Base-by-base conservation (phyloP, 805 yeast species). In the Lachancea nothofagi region DNA sequence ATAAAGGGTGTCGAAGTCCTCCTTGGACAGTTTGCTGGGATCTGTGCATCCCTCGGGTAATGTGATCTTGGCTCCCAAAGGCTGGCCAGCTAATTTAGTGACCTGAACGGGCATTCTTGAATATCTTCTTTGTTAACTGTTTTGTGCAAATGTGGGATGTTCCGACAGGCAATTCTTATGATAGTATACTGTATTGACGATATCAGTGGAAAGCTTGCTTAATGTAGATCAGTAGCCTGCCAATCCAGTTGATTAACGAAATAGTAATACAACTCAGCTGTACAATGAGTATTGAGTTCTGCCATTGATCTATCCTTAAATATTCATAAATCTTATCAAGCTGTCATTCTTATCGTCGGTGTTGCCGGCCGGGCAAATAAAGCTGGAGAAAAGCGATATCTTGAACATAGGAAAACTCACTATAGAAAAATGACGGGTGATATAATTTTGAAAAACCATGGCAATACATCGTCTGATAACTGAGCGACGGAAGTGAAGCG, bases 31-130 rank as follows among this genome's bases (percentile, higher is more conserved):
- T 40, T 71, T 57, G 3, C 84, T 70, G 12, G 95, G 95, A 62
- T 86, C 95, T 40, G 75, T 78, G 44, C 83, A 73, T 48, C 82
- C 81, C 3, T 59, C 57, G 25, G 96, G 96, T 29, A 86, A 63
- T 5, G 59, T 63, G 33, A 87, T 66, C 10, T 65, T 62, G 39
- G 93, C 90, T 30, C 96, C 95, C 49, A 86, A 72, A 19, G 80
- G 77, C 22, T 47, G 36, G 10, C 48, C 51, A 33, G 44, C 51
- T 20, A 54, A 36, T 17, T 51, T 51, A 3, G 48, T 47, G 15
- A 54, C 49, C 5, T 45, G 39, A 15, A 54, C 26, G 24, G 51
- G 45, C 49, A 51, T 51, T 10, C 24, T 24, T 17, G 4, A 14
- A 25, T 25, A 7, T 25, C 14, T 7, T 25, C 5, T 5, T 4